A percentile compares a stretch with the other conserved stretches of the same genome.
Conservation (phyloP, 2,329 filamentous ascomycete genomes). For the Trichoderma asperellum region DNA sequence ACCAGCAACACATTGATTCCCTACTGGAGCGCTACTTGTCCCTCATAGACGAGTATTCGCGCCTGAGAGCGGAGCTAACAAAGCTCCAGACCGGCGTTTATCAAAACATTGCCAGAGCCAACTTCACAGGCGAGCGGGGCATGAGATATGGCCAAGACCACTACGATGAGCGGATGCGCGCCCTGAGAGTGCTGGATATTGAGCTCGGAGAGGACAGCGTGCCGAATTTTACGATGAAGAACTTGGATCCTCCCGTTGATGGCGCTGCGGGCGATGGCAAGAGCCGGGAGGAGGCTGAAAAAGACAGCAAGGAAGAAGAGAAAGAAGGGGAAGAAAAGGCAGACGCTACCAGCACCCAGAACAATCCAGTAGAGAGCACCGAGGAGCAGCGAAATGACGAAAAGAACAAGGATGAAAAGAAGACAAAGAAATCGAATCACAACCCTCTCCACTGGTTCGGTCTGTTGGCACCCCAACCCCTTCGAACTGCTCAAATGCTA, state of each 20-base stretch:
- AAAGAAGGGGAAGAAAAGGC: background rate
- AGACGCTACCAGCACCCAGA: background rate
- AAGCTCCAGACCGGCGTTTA: slow-evolving; percentile 59
- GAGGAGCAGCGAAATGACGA: slow-evolving; percentile 18
- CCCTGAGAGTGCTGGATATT: slow-evolving; percentile 50
- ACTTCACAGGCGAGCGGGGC: slow-evolving; percentile 69
- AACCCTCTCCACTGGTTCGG: slow-evolving; percentile 63
- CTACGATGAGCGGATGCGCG: slow-evolving; percentile 76
- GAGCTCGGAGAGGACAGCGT: slow-evolving; percentile 25
- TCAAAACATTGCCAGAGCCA: slow-evolving; percentile 70
- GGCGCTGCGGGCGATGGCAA: slow-evolving; percentile 1
- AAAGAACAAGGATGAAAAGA: slow-evolving; percentile 26
- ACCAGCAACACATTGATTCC: slow-evolving; percentile 57
- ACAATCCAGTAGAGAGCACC: background rate
- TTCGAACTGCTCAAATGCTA: slow-evolving; percentile 62
- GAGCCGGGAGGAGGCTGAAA: slow-evolving; percentile 25
- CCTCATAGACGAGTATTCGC: slow-evolving; percentile 69
- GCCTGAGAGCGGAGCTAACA: slow-evolving; percentile 58
- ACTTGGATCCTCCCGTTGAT: slow-evolving; percentile 15
- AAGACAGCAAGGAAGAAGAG: background rate
- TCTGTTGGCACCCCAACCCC: slow-evolving; percentile 54
- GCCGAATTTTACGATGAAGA: background rate
- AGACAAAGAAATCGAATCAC: slow-evolving; percentile 28
- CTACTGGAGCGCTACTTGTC: slow-evolving; percentile 68
- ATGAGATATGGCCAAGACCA: slow-evolving; percentile 69